A percentile compares a stretch with the other conserved stretches of the same genome.
Conservation (phyloP, 352 stramenopile species). For the Pythium monospermum region DNA sequence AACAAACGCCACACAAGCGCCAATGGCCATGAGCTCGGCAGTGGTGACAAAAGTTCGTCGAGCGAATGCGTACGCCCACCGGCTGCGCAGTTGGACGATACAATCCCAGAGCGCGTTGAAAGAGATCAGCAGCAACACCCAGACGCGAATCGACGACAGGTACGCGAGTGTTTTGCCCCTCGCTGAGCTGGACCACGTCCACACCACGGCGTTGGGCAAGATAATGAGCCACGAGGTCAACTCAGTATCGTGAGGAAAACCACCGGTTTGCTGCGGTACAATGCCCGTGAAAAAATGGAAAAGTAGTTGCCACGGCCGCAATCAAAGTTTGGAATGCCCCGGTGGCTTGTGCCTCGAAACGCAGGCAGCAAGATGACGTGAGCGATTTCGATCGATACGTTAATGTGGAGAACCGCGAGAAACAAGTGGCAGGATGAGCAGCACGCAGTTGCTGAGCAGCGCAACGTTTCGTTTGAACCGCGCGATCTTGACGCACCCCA, state of each 20-base stretch:
- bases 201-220: conserved; percentile 7
- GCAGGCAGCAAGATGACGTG: no score
- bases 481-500: no score
- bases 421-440: no score
- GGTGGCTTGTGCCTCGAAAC: no score
- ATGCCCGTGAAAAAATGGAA: not conserved
- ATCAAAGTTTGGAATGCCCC: no score
- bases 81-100: not conserved
- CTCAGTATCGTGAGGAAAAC: not conserved
- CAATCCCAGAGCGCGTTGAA: conserved; percentile 7
- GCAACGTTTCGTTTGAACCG: no score
- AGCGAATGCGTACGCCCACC: not conserved
- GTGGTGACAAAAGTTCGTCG: not conserved
- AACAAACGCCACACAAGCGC: not conserved
- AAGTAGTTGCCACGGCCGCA: no score
- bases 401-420: no score
- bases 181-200: not conserved
- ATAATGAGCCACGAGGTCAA: conserved; percentile 2
- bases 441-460: no score
- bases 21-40: conserved; percentile 1
- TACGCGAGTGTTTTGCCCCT: not conserved
- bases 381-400: no score
- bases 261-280: not conserved
- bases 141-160: conserved; percentile 2
- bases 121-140: conserved; percentile 2